Percentiles rank a stretch among this genome's conserved stretches.
These are phyloP conservation scores for Thelephora aurantiotincta DNA, from an alignment of 768 basidiomycete genomes.

Conservation along the genomic window DNA sequence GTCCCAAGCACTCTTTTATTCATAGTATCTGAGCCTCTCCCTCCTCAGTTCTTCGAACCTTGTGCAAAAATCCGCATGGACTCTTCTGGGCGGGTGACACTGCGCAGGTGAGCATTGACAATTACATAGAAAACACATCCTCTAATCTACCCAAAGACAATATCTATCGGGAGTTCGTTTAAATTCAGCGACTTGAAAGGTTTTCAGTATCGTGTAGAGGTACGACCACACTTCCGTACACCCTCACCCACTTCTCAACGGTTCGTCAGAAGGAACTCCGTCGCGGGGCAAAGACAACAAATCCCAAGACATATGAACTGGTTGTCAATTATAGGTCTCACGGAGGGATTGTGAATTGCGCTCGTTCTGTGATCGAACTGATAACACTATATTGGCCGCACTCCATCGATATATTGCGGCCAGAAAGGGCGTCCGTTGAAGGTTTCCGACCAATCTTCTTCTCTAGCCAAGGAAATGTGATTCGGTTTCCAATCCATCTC, in stretches of 20 bases:
- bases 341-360: conserved; percentile 20
- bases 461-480: conserved; percentile 5
- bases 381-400: conserved; percentile 20
- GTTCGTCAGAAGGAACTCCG: neutral
- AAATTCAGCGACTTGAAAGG: conserved; percentile 58
- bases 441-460: conserved; percentile 18
- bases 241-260: neutral
- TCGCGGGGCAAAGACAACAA: neutral
- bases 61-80: conserved; percentile 50
- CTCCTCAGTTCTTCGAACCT: conserved; percentile 36
- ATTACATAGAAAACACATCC: neutral
- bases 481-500: neutral
- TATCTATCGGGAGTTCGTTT: conserved; percentile 57
- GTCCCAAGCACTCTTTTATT: conserved; percentile 7
- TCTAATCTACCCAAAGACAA: conserved; percentile 21
- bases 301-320: conserved; percentile 18
- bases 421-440: conserved; percentile 18
- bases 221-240: conserved; percentile 11
- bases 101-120: conserved; percentile 27
- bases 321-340: conserved; percentile 22
- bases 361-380: conserved; percentile 17
- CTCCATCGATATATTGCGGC: conserved; percentile 17
- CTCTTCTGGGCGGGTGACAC: conserved; percentile 76
- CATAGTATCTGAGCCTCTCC: neutral
- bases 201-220: conserved; percentile 47